phyloP scores from a whole-genome alignment of 176 grass and related monocot species.

The Triticum urartu region DNA sequence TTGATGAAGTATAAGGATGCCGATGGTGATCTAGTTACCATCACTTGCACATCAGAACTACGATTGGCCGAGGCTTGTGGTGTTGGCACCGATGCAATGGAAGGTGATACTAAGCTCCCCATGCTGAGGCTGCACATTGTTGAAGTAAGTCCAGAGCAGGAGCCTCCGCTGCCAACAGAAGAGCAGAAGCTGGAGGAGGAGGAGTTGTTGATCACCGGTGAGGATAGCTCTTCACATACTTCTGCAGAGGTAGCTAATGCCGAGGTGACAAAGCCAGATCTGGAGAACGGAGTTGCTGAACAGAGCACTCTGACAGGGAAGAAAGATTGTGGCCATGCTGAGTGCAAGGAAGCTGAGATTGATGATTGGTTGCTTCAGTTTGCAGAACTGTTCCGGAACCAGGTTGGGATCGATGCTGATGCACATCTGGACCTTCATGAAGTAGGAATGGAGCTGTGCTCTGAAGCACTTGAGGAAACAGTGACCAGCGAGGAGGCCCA shows the following conservation, averaged over 20 bases:
- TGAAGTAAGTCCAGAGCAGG: slow-evolving; percentile 82
- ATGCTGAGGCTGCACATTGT: slow-evolving; percentile 74
- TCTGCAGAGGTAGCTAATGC: slow-evolving; percentile 26
- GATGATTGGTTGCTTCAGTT: slow-evolving; percentile 98
- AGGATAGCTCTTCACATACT: slow-evolving; percentile 35
- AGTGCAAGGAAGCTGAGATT: slow-evolving; percentile 96
- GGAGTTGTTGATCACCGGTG: slow-evolving; percentile 44
- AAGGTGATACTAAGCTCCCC: slow-evolving; percentile 47
- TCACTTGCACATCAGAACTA: slow-evolving; percentile 70
- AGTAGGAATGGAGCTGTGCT: slow-evolving; percentile 93
- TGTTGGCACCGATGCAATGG: slow-evolving; percentile 1
- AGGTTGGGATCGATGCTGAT: slow-evolving; percentile 94
- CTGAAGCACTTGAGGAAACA: slow-evolving; percentile 81
- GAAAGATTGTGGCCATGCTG: slow-evolving; percentile 80
- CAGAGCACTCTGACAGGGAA: slow-evolving; percentile 14
- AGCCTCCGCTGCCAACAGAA: slow-evolving; percentile 55
- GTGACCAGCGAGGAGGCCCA: slow-evolving; percentile 90
- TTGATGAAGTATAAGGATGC: slow-evolving; percentile 92
- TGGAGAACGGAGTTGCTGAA: slow-evolving; percentile 32
- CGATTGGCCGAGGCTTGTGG: slow-evolving; percentile 67
- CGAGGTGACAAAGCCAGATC: slow-evolving; percentile 36
- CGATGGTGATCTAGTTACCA: slow-evolving; percentile 90
- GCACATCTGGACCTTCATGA: slow-evolving; percentile 93
- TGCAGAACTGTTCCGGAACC: slow-evolving; percentile 92
- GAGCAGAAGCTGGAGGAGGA: slow-evolving; percentile 60